Conservation (phyloP, 352 stramenopile species). For the Phytophthora idaei region DNA sequence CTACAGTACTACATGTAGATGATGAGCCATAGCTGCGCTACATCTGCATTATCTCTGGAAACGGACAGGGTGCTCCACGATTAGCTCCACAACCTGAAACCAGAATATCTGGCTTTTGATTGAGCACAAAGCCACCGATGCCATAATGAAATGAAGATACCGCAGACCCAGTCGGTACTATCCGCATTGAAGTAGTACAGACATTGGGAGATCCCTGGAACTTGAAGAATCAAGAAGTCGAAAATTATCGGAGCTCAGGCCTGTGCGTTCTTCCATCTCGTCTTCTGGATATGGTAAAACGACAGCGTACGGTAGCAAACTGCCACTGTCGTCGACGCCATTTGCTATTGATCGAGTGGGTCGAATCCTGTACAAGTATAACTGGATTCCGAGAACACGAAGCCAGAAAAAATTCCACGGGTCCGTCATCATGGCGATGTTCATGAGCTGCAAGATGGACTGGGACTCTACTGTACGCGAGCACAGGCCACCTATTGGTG, state of each 20-base stretch:
- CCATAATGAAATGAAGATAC: not conserved
- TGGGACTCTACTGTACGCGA: slow-evolving; percentile 13
- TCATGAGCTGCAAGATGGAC: slow-evolving; percentile 47
- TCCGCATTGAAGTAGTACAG: slow-evolving; percentile 25
- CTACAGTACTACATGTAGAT: too few relatives aligned
- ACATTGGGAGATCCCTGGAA: slow-evolving; percentile 26
- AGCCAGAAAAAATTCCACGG: slow-evolving; percentile 47
- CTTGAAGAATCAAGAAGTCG: slow-evolving; percentile 22
- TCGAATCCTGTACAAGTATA: slow-evolving; percentile 41
- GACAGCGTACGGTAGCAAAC: slow-evolving; percentile 10
- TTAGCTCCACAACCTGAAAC: not conserved
- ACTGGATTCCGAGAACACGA: slow-evolving; percentile 27
- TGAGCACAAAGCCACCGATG: too few relatives aligned
- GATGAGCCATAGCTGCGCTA: too few relatives aligned
- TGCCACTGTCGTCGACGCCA: not conserved
- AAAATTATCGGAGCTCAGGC: slow-evolving; percentile 27
- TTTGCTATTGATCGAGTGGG: not conserved
- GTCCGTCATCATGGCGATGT: slow-evolving; percentile 56
- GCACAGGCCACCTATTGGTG: slow-evolving; percentile 1
- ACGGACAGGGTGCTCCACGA: not conserved
- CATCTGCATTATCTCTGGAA: not conserved
- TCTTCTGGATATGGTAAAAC: slow-evolving; percentile 31
- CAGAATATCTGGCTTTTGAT: not conserved
- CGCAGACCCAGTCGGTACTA: not conserved
- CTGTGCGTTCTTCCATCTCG: slow-evolving; percentile 36